A percentile compares a stretch with the other conserved stretches of the same genome.
Evolutionary conservation across 192 early-diverging fungal species (phyloP).

Genomic region (Entrophospora sp.): DNA sequence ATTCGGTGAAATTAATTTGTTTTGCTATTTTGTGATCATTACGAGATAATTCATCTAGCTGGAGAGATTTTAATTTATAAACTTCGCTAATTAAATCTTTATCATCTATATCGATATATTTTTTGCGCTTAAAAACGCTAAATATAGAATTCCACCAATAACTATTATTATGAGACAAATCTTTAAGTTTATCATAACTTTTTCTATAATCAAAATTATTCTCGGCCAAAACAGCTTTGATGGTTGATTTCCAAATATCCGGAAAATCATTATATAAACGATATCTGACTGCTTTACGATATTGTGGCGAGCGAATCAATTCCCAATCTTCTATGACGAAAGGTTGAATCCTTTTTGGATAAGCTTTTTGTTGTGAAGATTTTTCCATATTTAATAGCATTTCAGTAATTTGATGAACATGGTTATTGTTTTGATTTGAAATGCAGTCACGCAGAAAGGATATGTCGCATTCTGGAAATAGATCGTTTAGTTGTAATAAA

Average conservation of each 20-base stretch:
- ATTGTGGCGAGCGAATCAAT: slow-evolving; percentile 13
- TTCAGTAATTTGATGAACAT: slow-evolving; percentile 20
- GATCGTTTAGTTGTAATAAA: slow-evolving; percentile 19
- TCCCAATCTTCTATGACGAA: slow-evolving; percentile 8
- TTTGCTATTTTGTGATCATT: slow-evolving; percentile 26
- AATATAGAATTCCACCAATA: slow-evolving; percentile 27
- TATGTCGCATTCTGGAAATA: slow-evolving; percentile 37
- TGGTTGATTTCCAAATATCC: slow-evolving; percentile 39
- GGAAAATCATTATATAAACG: slow-evolving; percentile 19
- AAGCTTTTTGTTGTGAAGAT: background rate
- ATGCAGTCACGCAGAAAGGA: slow-evolving; percentile 24
- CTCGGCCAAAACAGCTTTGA: slow-evolving; percentile 37
- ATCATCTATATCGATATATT: slow-evolving; percentile 7
- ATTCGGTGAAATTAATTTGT: slow-evolving; percentile 28
- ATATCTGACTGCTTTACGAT: slow-evolving; percentile 15
- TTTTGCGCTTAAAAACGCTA: slow-evolving; percentile 26
- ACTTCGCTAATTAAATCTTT: slow-evolving; percentile 23
- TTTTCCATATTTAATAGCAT: slow-evolving; percentile 10
- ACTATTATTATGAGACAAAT: slow-evolving; percentile 21
- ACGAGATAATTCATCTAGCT: slow-evolving; percentile 12
- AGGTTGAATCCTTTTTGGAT: background rate
- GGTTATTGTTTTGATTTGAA: slow-evolving; percentile 8
- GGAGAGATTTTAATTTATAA: slow-evolving; percentile 1
- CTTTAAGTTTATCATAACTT: slow-evolving; percentile 22
- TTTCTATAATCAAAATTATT: slow-evolving; percentile 33